Percentiles rank a stretch among this genome's conserved stretches.
Evolutionary conservation across 805 yeast genomes (phyloP).

Genomic region (Lachancea quebecensis): DNA sequence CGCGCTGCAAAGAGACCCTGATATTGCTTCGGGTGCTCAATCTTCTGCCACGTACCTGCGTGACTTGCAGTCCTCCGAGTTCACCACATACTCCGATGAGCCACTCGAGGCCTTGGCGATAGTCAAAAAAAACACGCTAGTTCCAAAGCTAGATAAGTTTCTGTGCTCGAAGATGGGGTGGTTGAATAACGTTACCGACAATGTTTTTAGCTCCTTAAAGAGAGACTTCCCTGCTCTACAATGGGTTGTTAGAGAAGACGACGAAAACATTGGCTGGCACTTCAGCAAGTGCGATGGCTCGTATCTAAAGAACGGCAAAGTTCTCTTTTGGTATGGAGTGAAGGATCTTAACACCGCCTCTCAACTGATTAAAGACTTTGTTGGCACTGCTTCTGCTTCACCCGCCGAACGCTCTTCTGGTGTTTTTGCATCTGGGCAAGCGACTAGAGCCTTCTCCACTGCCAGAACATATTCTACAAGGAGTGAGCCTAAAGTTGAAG

Average conservation of each 20-base stretch:
- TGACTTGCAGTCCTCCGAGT: constrained; percentile 51
- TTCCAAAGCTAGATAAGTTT: constrained; percentile 77
- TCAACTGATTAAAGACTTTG: constrained; percentile 53
- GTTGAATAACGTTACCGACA: constrained; percentile 96
- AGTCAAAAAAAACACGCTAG: constrained; percentile 47
- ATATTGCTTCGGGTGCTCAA: constrained; percentile 58
- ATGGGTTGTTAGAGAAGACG: constrained; percentile 89
- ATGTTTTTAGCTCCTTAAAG: constrained; percentile 75
- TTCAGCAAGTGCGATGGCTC: constrained; percentile 93
- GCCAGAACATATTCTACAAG: constrained; percentile 35
- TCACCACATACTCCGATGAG: constrained; percentile 88
- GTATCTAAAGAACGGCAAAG: constrained; percentile 78
- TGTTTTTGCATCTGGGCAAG: constrained; percentile 41
- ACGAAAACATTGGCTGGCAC: constrained; percentile 85
- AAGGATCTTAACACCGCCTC: constrained; percentile 55
- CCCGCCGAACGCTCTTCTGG: constrained; percentile 26
- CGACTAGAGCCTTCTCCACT: constrained; percentile 37
- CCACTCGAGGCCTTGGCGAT: constrained; percentile 92
- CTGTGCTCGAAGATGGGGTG: constrained; percentile 86
- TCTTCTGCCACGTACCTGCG: constrained; percentile 80
- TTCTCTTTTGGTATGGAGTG: constrained; percentile 92
- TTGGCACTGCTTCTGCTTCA: constrained; percentile 29
- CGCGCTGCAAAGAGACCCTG: constrained; percentile 72
- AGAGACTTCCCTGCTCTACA: constrained; percentile 67
- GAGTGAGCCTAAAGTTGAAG: constrained; percentile 56